Conservation (phyloP, 441 rosid species). For the Eruca vesicaria region DNA sequence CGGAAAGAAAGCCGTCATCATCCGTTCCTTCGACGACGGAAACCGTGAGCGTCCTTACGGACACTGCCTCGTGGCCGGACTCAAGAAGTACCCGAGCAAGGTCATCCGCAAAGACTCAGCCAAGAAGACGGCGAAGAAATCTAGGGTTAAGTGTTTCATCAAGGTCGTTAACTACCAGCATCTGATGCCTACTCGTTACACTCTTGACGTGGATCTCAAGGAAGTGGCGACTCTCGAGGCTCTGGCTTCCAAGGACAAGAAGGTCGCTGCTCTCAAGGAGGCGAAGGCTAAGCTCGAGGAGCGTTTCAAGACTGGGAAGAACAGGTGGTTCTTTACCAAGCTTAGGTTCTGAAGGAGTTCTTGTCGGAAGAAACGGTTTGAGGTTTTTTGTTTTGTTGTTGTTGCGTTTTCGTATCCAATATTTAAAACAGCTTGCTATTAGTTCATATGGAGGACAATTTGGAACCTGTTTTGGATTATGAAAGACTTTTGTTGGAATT, state of each 20-base stretch:
- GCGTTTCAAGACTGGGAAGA: slow-evolving; percentile 67
- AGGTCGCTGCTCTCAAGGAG: slow-evolving; percentile 50
- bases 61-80: slow-evolving; percentile 62
- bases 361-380: too few species aligned
- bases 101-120: slow-evolving; percentile 64
- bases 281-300: slow-evolving; percentile 56
- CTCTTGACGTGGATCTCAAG: slow-evolving; percentile 62
- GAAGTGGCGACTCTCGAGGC: slow-evolving; percentile 45
- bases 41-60: slow-evolving; percentile 55
- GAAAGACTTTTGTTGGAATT: slow-evolving; percentile 18
- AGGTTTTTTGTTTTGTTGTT: slow-evolving; percentile 6
- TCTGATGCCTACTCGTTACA: slow-evolving; percentile 66
- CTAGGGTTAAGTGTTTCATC: slow-evolving; percentile 54
- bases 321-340: slow-evolving; percentile 68
- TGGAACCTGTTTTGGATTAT: slow-evolving; percentile 31
- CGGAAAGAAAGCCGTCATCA: slow-evolving; percentile 59
- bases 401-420: not conserved
- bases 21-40: slow-evolving; percentile 57
- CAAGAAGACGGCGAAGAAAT: slow-evolving; percentile 70
- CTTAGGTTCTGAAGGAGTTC: slow-evolving; percentile 62
- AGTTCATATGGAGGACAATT: slow-evolving; percentile 14
- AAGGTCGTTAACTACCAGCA: slow-evolving; percentile 67
- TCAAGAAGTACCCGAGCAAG: slow-evolving; percentile 59
- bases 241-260: slow-evolving; percentile 50
- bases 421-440: slow-evolving; percentile 9